A percentile compares a stretch with the other conserved stretches of the same genome.
phyloP scores from a whole-genome alignment of 192 early-diverging fungal genomes.

The Coemansia sp. region DNA sequence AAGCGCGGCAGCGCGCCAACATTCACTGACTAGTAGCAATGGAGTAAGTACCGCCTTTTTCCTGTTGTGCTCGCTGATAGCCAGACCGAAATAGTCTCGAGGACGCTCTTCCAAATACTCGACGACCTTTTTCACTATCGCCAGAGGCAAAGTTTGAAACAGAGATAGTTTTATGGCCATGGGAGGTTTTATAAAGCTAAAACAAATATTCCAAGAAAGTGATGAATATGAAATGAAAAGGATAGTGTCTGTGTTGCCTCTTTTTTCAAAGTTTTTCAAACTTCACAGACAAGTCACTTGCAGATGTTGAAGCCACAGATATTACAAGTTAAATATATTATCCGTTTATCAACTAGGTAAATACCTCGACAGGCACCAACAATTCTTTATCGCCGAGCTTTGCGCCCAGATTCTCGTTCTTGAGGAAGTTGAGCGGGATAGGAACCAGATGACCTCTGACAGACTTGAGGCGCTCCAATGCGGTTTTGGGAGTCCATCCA shows the following conservation, averaged over 20 bases:
- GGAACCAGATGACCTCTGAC: conserved; percentile 52
- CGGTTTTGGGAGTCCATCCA: conserved; percentile 15
- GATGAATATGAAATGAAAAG: too few relatives aligned
- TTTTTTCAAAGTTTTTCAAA: neutral
- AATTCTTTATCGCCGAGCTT: conserved; percentile 52
- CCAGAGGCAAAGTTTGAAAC: neutral
- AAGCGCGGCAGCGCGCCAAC: neutral
- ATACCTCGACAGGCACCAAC: conserved; percentile 52
- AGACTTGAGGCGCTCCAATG: conserved; percentile 33
- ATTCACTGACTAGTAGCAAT: neutral
- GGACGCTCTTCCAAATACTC: neutral
- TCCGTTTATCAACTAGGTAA: conserved; percentile 24
- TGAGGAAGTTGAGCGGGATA: conserved; percentile 53
- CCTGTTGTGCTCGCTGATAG: neutral
- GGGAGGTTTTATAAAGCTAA: neutral
- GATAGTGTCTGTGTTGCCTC: too few relatives aligned
- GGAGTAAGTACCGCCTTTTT: neutral
- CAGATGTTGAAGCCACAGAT: neutral
- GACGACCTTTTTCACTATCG: neutral
- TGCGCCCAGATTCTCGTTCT: conserved; percentile 51
- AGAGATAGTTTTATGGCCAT: neutral
- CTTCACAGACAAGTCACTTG: neutral
- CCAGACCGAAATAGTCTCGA: neutral
- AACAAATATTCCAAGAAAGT: too few relatives aligned
- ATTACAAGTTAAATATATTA: neutral